Base-by-base conservation (phyloP, 1,139 yeast genomes). In the Pichia cactophila region DNA sequence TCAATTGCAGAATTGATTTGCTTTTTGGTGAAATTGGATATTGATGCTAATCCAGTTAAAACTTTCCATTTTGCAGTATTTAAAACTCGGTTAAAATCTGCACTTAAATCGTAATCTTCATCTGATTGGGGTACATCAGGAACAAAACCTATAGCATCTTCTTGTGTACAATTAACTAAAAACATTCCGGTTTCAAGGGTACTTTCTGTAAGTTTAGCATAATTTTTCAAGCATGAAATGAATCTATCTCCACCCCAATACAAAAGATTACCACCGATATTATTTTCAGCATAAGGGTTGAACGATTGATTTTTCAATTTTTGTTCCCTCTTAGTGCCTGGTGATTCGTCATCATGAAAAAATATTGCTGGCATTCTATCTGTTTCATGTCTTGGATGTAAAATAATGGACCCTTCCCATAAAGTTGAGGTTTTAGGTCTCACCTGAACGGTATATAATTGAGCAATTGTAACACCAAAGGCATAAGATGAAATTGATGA, bases 181-280 rank as follows among this genome's bases (percentile, higher is more conserved):
- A 77, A 78, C 29, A 89, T 80, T 0, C 86, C 78, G 4, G 81
- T 79, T 58, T 87, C 97, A 42, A 86, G 65, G 0, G 85, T 74
- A 0, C 95, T 81, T 54, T 75, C 75, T 57, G 83, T 88, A 38
- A 88, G 66, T 50, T 78, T 80, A 40, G 86, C 81, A 56, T 75
- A 73, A 44, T 68, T 65, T 42, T 71, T 69, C 43, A 90, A 67
- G 14, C 73, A 75, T 43, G 72, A 69, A 56, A 88, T 67, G 55
- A 94, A 83, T 58, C 86, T 86, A 42, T 76, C 77, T 1, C 97
- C 98, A 29, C 98, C 98, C 97, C 97, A 92, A 59, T 83, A 84
- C 43, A 87, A 62, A 16, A 75, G 75, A 29, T 51, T 47, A 6
- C 57, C 51, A 29, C 71, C 69, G n/a, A 64, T 63, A 4, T 66